A percentile compares a stretch with the other conserved stretches of the same genome.
phyloP scores from a whole-genome alignment of 805 yeast genomes.

The Saccharomycopsis guyanensis region DNA sequence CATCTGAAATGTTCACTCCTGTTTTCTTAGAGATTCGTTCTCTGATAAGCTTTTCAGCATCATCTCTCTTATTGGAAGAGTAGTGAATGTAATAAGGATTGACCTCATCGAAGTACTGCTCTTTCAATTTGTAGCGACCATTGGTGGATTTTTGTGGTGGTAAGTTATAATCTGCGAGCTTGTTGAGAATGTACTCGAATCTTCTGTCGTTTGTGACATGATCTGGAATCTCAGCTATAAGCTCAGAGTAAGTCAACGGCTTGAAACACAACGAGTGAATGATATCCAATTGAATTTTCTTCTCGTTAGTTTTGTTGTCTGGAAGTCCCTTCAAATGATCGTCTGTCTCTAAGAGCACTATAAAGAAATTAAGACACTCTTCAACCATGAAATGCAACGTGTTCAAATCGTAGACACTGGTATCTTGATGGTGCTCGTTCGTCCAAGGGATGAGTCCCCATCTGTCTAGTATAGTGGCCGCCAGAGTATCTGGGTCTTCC shows the following conservation, averaged over 20 bases:
- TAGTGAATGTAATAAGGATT: conserved; percentile 83
- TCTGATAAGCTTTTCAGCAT: conserved; percentile 61
- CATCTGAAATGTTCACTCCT: conserved; percentile 33
- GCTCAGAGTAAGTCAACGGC: conserved; percentile 61
- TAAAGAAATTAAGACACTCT: conserved; percentile 45
- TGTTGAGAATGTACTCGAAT: conserved; percentile 55
- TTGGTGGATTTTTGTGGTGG: conserved; percentile 51
- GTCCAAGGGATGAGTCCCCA: conserved; percentile 63
- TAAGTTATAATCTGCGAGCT: conserved; percentile 52
- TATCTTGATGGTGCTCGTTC: conserved; percentile 33
- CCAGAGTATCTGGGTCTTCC: conserved; percentile 46
- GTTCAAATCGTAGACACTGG: conserved; percentile 34
- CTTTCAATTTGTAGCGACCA: conserved; percentile 64
- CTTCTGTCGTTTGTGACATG: conserved; percentile 62
- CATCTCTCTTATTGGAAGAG: conserved; percentile 72
- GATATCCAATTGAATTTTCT: conserved; percentile 59
- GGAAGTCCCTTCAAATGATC: conserved; percentile 44
- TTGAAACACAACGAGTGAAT: conserved; percentile 77
- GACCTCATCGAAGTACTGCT: conserved; percentile 42
- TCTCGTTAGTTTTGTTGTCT: conserved; percentile 41
- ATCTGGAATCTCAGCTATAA: conserved; percentile 67
- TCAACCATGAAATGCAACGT: conserved; percentile 62
- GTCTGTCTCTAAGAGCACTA: conserved; percentile 13
- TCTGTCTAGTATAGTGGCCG: conserved; percentile 52
- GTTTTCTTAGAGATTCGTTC: conserved; percentile 35